Evolutionary conservation across 371 early-diverging fungal genomes (phyloP).

Genomic region (Mucor circinelloides): DNA sequence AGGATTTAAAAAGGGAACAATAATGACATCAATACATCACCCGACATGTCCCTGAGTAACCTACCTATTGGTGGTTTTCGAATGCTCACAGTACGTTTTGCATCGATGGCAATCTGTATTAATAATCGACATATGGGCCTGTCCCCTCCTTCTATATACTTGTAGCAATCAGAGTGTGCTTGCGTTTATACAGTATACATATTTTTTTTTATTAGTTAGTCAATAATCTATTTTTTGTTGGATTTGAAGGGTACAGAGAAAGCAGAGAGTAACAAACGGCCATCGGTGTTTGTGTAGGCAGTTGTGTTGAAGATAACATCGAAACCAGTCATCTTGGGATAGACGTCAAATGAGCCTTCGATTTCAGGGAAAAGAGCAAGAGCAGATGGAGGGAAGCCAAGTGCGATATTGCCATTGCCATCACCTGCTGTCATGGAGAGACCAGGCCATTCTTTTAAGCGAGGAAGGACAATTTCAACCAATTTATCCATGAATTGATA

Average conservation of each 20-base stretch:
- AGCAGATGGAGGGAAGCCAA: conserved; percentile 84
- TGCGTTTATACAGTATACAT: not conserved
- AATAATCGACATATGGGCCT: too few relatives aligned
- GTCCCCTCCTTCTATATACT: too few relatives aligned
- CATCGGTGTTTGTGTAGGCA: conserved; percentile 80
- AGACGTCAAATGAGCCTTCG: conserved; percentile 92
- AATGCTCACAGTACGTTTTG: too few relatives aligned
- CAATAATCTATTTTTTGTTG: conserved; percentile 12
- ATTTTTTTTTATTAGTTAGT: not conserved
- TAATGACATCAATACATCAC: conserved; percentile 1
- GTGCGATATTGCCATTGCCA: conserved; percentile 80
- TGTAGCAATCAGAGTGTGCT: not conserved
- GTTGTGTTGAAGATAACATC: conserved; percentile 86
- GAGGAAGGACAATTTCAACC: conserved; percentile 91
- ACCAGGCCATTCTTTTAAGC: conserved; percentile 92
- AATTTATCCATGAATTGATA: conserved; percentile 94
- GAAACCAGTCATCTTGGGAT: conserved; percentile 87
- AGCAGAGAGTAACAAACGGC: conserved; percentile 84
- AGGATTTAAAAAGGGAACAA: not conserved
- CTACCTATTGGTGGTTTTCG: too few relatives aligned
- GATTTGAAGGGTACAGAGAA: conserved; percentile 85
- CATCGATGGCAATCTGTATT: too few relatives aligned
- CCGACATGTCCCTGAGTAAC: too few relatives aligned
- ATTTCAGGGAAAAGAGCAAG: conserved; percentile 95
- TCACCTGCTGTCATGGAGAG: conserved; percentile 77